A percentile compares a stretch with the other conserved stretches of the same genome.
Evolutionary conservation across 176 grass and related monocot genomes (phyloP).

Genomic region (Puya raimondii): DNA sequence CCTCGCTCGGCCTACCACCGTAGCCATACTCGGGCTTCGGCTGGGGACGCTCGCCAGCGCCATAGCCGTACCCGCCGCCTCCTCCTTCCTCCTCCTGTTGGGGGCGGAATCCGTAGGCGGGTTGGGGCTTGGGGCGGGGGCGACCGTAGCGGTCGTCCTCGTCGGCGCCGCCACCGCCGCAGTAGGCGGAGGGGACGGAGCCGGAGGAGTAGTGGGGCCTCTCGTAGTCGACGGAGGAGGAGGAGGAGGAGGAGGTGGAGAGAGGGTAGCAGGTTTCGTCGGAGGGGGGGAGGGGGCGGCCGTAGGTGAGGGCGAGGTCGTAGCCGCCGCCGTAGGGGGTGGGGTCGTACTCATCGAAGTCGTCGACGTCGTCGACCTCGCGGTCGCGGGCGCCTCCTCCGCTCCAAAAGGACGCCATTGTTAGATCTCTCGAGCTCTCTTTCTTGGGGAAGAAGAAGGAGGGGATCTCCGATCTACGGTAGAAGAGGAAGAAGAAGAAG

Average conservation of each 20-base stretch:
- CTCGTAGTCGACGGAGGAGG: constrained; percentile 38
- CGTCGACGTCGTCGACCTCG: constrained; percentile 49
- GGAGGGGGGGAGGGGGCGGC: constrained; percentile 59
- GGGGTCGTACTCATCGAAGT: constrained; percentile 81
- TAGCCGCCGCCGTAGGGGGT: constrained; percentile 88
- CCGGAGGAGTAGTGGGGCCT: constrained; percentile 48
- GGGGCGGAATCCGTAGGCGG: constrained; percentile 46
- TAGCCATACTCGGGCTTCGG: constrained; percentile 17
- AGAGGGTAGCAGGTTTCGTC: constrained; percentile 70
- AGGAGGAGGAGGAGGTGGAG: constrained; percentile 30
- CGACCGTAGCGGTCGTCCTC: neutral
- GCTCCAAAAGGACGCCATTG: constrained; percentile 42
- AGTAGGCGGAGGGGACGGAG: constrained; percentile 54
- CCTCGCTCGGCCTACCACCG: constrained; percentile 5
- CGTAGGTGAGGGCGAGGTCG: constrained; percentile 65
- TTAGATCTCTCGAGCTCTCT: neutral
- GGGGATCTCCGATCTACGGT: no score
- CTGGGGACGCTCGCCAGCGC: constrained; percentile 4
- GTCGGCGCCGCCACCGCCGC: no score
- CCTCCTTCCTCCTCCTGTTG: constrained; percentile 35
- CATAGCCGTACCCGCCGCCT: constrained; percentile 7
- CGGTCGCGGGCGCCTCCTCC: constrained; percentile 13
- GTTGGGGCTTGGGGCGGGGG: constrained; percentile 42
- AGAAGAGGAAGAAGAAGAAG: no score
- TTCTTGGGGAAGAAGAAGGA: no score